Base-by-base conservation (phyloP, 2,329 filamentous ascomycete genomes). In the Ceratocystiopsis brevicomis region DNA sequence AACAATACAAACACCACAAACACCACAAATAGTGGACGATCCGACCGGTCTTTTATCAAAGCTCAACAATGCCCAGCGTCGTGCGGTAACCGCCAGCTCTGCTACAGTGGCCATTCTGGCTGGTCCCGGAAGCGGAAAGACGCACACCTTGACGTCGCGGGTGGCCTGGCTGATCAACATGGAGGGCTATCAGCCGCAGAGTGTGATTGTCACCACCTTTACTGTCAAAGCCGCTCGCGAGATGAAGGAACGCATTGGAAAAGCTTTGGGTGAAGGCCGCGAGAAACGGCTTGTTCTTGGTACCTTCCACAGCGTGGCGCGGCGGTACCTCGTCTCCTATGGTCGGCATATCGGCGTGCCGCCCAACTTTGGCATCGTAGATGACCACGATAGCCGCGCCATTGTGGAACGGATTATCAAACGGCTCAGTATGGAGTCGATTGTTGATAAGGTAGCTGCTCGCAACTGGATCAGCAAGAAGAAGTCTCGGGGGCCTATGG, bases 151-250 rank as follows among this genome's bases (percentile, higher is more conserved):
- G 43, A 94, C 87, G 0, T 84, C 87, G 38, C 81, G 90, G 48
- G 85, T 95, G 45, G 87, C 87, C 52, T 92, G 88, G 68, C 74
- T 95, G 30, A 71, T 95, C 43, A 73, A 78, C 41, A 68, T 81
- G 53, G 64, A 74, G 52, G 74, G 78, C 37, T 73, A 84, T 52
- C 71, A 75, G 45, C 88, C 88, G 54, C 76, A 81, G 63, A 85
- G 95, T 62, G 77, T 96, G 53, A 78, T 98, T 47, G 88, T 95
- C 47, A 90, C 88, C 48, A 96, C 88, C 0, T 98, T 98, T 56
- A 98, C 90, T 2, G 86, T 94, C 58, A 96, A 96, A 59, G 87
- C 90, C 1, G 84, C 87, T 16, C 73, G 67, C 16, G 88, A 96
- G 63, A 98, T 98, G 88, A 85, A 86, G 54, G 77, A 85, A 54